phyloP scores from a whole-genome alignment of 176 grass and related monocot species.

The Musa troglodytarum region DNA sequence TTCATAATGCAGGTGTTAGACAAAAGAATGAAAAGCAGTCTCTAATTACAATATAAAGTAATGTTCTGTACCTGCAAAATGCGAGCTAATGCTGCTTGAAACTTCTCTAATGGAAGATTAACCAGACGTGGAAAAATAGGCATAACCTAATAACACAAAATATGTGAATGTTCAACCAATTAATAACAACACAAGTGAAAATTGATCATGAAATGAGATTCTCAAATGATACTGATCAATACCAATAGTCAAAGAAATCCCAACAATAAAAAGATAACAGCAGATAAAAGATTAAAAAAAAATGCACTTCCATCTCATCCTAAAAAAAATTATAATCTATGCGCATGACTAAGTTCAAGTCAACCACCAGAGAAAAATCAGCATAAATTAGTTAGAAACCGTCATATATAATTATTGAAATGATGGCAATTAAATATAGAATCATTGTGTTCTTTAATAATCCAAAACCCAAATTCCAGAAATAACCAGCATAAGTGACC shows the following conservation, averaged over 20 bases:
- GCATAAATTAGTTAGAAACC: no score
- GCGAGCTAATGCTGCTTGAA: slow-evolving; percentile 92
- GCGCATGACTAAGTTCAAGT: no score
- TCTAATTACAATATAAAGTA: not conserved
- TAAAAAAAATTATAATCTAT: no score
- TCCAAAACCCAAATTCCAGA: no score
- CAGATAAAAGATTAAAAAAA: no score
- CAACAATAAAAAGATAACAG: no score
- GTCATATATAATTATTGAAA: no score
- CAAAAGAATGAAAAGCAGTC: slow-evolving; percentile 2
- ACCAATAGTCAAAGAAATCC: no score
- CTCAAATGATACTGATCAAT: not conserved
- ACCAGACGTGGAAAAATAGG: slow-evolving; percentile 90
- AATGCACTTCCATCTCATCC: no score
- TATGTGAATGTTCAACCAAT: slow-evolving; percentile 5
- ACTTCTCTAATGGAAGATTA: slow-evolving; percentile 78
- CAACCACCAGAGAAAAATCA: no score
- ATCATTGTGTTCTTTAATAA: no score
- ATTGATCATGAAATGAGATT: not conserved
- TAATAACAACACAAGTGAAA: slow-evolving; percentile 6
- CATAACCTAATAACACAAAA: slow-evolving; percentile 46
- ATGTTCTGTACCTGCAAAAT: slow-evolving; percentile 69
- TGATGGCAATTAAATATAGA: no score
- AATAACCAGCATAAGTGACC: not conserved
- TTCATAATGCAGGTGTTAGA: slow-evolving; percentile 9